These are phyloP conservation scores for Colletotrichum truncatum DNA, from an alignment of 2,329 filamentous ascomycete species.

Conservation along the genomic window DNA sequence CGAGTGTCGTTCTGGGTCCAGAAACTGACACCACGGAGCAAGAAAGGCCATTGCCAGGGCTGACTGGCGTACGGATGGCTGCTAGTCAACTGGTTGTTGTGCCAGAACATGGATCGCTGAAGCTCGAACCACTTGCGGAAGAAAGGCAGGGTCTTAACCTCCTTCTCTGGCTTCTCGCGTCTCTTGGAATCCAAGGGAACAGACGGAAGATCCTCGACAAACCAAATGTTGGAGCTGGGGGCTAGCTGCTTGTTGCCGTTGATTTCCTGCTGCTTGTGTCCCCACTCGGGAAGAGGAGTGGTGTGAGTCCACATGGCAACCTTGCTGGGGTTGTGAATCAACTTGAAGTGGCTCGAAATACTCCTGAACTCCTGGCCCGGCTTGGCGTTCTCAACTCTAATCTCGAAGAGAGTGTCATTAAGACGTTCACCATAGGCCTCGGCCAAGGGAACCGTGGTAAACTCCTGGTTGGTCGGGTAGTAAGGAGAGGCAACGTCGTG, in stretches of 20 bases:
- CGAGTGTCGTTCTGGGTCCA: conserved; percentile 97
- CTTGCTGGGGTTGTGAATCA: conserved; percentile 92
- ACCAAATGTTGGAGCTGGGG: conserved; percentile 93
- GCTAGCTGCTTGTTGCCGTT: conserved; percentile 98
- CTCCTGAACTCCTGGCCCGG: conserved; percentile 85
- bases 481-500: conserved; percentile 98
- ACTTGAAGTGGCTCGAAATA: conserved; percentile 92
- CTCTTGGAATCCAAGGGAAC: conserved; percentile 77
- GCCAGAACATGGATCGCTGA: conserved; percentile 98
- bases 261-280: conserved; percentile 96
- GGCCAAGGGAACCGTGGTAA: conserved; percentile 81
- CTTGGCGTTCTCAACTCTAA: conserved; percentile 90
- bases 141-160: conserved; percentile 88
- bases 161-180: conserved; percentile 76
- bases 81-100: conserved; percentile 97
- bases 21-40: conserved; percentile 97
- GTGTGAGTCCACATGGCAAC: conserved; percentile 99
- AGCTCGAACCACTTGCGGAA: conserved; percentile 95
- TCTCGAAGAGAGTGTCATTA: conserved; percentile 93
- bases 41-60: conserved; percentile 97
- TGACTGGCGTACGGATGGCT: conserved; percentile 96
- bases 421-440: conserved; percentile 77
- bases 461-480: conserved; percentile 98
- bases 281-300: conserved; percentile 96
- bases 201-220: conserved; percentile 89